Percentiles rank a stretch among this genome's conserved stretches.
Evolutionary conservation across 352 stramenopile genomes (phyloP).

Genomic region (Vaucheria bursata): DNA sequence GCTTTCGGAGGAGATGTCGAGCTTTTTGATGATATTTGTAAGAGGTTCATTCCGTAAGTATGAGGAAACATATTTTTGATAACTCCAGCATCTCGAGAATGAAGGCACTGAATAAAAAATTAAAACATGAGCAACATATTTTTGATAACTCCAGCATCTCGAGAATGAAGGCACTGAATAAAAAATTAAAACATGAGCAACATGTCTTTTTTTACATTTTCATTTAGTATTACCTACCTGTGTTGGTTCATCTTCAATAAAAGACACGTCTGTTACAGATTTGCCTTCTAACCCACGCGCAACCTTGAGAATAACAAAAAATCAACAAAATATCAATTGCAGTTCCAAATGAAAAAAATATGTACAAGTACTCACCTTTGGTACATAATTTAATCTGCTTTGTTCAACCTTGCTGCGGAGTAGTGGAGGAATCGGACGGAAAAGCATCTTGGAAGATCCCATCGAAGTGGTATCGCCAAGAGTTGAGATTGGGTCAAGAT

Average conservation of each 20-base stretch:
- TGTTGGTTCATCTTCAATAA: background rate
- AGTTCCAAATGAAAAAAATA: too few species aligned
- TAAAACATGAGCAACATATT: slow-evolving; percentile 11
- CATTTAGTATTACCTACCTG: slow-evolving; percentile 13
- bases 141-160: slow-evolving; percentile 29
- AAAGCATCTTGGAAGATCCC: slow-evolving; percentile 28
- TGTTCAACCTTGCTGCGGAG: slow-evolving; percentile 37
- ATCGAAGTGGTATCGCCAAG: too few species aligned
- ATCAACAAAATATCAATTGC: background rate
- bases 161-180: slow-evolving; percentile 24
- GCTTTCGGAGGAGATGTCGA: background rate
- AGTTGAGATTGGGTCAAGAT: slow-evolving; percentile 21
- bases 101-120: slow-evolving; percentile 26
- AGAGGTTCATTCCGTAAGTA: slow-evolving; percentile 39
- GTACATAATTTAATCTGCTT: slow-evolving; percentile 31
- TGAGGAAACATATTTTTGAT: slow-evolving; percentile 41
- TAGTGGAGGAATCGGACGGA: slow-evolving; percentile 8
- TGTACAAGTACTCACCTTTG: slow-evolving; percentile 20
- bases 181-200: slow-evolving; percentile 5
- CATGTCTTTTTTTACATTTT: slow-evolving; percentile 22
- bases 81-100: slow-evolving; percentile 23
- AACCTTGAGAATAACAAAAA: background rate
- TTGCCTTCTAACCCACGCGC: background rate
- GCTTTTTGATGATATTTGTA: slow-evolving; percentile 27
- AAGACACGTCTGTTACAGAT: background rate